phyloP scores from a whole-genome alignment of 345 rosid species.

The Populus ilicifolia region DNA sequence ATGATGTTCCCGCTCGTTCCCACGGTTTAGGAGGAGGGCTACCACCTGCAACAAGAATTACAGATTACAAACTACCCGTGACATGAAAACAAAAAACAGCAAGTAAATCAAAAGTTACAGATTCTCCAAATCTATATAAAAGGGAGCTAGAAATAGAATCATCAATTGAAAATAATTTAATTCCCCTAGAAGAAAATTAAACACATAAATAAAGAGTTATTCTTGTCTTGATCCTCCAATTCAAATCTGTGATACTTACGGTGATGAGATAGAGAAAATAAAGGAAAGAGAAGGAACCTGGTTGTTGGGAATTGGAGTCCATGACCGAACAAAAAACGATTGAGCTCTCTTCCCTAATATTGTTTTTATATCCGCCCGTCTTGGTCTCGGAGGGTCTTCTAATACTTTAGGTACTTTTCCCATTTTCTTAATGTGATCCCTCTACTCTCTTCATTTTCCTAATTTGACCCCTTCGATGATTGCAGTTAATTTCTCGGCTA shows the following conservation, averaged over 20 bases:
- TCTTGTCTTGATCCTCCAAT: no score
- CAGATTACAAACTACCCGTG: not conserved
- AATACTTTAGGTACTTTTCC: no score
- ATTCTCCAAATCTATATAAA: not conserved
- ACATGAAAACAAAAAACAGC: not conserved
- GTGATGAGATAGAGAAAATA: not conserved
- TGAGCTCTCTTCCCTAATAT: not conserved
- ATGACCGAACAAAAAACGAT: slow-evolving; percentile 25
- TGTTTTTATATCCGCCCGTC: slow-evolving; percentile 22
- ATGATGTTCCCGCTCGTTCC: slow-evolving; percentile 70
- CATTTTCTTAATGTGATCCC: not conserved
- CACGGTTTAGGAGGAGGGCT: slow-evolving; percentile 87
- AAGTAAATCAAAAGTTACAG: not conserved
- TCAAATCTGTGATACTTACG: no score
- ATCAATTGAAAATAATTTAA: no score
- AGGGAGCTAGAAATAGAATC: no score
- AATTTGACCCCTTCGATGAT: not conserved
- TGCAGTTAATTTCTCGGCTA: no score
- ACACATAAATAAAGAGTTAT: no score
- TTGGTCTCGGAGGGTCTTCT: not conserved
- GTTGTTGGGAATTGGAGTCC: slow-evolving; percentile 45
- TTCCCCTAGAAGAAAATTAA: no score
- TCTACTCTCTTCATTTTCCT: not conserved
- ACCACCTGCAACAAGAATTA: slow-evolving; percentile 33
- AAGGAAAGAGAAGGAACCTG: slow-evolving; percentile 31